Conservation (phyloP, 2,329 filamentous ascomycete species). For the Diplocarpon rosae region DNA sequence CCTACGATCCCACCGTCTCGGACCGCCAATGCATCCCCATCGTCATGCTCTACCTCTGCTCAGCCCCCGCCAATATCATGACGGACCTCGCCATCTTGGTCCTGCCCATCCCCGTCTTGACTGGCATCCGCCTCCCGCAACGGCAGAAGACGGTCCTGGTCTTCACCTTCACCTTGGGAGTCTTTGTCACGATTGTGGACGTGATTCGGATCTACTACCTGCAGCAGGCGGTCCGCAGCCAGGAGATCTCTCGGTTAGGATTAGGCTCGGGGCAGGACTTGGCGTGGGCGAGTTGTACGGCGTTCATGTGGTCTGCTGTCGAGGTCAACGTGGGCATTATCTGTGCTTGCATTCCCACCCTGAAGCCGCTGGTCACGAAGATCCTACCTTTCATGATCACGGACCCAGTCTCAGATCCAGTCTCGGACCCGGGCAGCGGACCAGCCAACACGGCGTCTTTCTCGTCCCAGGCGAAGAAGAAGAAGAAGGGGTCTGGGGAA, state of each 20-base stretch:
- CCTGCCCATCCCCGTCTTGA: slow-evolving; percentile 78
- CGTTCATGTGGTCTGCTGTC: slow-evolving; percentile 88
- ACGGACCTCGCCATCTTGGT: slow-evolving; percentile 83
- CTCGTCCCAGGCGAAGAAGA: slow-evolving; percentile 10
- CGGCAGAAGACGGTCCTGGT: slow-evolving; percentile 84
- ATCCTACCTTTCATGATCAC: slow-evolving; percentile 24
- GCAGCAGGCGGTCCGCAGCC: slow-evolving; percentile 37
- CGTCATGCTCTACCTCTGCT: slow-evolving; percentile 57
- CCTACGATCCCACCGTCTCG: slow-evolving; percentile 39
- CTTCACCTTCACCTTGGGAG: slow-evolving; percentile 73
- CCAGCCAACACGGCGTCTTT: slow-evolving; percentile 13
- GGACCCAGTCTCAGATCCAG: slow-evolving; percentile 9
- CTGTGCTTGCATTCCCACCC: slow-evolving; percentile 81
- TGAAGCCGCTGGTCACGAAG: slow-evolving; percentile 69
- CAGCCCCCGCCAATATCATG: slow-evolving; percentile 83
- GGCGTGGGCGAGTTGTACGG: slow-evolving; percentile 67
- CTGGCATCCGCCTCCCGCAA: slow-evolving; percentile 69
- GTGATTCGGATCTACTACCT: slow-evolving; percentile 85
- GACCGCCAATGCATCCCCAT: slow-evolving; percentile 36
- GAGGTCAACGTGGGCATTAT: slow-evolving; percentile 87
- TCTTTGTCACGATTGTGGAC: slow-evolving; percentile 81
- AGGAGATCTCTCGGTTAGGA: slow-evolving; percentile 5
- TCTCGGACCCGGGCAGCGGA: slow-evolving; percentile 2
- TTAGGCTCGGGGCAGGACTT: slow-evolving; percentile 43
- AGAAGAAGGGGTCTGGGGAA: too few relatives aligned